Percentiles rank a stretch among this genome's conserved stretches.
phyloP scores from a whole-genome alignment of 2,329 filamentous ascomycete species.

The Sordariomycetes sp. region DNA sequence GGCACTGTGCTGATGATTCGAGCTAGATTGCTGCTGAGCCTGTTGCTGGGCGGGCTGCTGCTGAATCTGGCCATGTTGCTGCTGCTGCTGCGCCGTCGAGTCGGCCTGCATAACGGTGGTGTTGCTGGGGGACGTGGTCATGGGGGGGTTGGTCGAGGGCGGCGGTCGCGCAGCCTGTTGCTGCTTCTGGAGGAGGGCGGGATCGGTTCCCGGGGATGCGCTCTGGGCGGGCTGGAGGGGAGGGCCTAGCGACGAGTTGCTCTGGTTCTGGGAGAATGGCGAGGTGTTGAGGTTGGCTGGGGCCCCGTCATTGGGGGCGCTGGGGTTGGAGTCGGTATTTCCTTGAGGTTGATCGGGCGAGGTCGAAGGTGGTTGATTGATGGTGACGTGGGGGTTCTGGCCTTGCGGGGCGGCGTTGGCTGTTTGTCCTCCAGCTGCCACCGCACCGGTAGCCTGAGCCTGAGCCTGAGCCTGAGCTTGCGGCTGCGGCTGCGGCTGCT shows the following conservation, averaged over 20 bases:
- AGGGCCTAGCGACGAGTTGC: conserved; percentile 13
- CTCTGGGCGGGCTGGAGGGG: conserved; percentile 14
- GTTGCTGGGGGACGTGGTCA: not conserved
- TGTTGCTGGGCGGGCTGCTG: conserved; percentile 17
- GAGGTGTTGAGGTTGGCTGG: conserved; percentile 10
- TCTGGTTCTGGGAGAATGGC: conserved; percentile 8
- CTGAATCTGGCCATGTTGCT: conserved; percentile 5
- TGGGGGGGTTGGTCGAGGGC: conserved; percentile 3
- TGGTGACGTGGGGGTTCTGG: conserved; percentile 4
- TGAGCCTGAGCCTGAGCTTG: not conserved
- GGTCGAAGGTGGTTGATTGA: not conserved
- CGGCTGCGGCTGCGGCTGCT: conserved; percentile 6
- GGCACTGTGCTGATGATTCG: conserved; percentile 15
- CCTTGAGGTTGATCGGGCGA: not conserved
- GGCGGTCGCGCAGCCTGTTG: conserved; percentile 18
- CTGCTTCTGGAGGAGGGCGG: conserved; percentile 25
- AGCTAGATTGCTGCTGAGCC: conserved; percentile 12
- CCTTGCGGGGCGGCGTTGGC: conserved; percentile 2
- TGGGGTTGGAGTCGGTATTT: conserved; percentile 10
- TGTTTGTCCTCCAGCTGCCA: not conserved
- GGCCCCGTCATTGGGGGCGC: conserved; percentile 29
- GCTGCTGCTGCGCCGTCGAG: conserved; percentile 5
- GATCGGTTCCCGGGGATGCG: conserved; percentile 27
- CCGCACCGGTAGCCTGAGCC: not conserved
- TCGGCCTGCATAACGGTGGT: conserved; percentile 3